Base-by-base conservation (phyloP, 306 rosid species). In the Potentilla sterilis region DNA sequence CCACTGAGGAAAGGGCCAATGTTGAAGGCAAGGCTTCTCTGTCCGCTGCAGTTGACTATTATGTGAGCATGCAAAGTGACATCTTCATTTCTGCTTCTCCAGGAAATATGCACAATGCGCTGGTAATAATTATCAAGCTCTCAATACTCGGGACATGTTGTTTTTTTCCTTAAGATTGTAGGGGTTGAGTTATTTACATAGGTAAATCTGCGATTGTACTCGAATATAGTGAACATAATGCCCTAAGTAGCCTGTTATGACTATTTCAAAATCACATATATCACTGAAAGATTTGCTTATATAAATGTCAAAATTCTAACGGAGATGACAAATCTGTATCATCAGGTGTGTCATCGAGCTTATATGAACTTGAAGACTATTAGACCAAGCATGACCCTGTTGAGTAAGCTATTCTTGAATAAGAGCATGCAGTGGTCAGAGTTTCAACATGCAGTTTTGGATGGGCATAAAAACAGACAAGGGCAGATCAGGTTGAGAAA, bases 61-160 rank as follows among this genome's bases (percentile, higher is more conserved):
- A 89, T 78, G 88, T 92, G 74, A 88, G 91, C 83, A 71, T 92
- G 91, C 93, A 88, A 47, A 95, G 97, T 72, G 91, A 92, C 87
- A 83, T 95, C 81, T 95, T 89, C 88, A 88, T 95, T 79, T 95
- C 97, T 83, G 99, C 97, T 84, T 92, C 99, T 44, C 97, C 97
- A 1, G 99, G 99, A 83, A 92, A 95, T 69, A 95, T 95, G 99
- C 99, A 95, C 85, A 95, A 95, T 65, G 97, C 99, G 73, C 65
- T 95, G 93, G 99, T 95, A 82, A 90, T 93, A 79, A 5, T 43
- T 48, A 64, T 46, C 47, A 2, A 42, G 18, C 11, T 67, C 42
- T 57, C 51, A 16, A 28, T 32, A 44, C 32, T 8, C 0, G 0
- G 37, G 38, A 35, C 18, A 44, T 34, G 7, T 48, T n/a, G n/a